Evolutionary conservation across 2,329 filamentous ascomycete genomes (phyloP).

Genomic region (Capronia americana): DNA sequence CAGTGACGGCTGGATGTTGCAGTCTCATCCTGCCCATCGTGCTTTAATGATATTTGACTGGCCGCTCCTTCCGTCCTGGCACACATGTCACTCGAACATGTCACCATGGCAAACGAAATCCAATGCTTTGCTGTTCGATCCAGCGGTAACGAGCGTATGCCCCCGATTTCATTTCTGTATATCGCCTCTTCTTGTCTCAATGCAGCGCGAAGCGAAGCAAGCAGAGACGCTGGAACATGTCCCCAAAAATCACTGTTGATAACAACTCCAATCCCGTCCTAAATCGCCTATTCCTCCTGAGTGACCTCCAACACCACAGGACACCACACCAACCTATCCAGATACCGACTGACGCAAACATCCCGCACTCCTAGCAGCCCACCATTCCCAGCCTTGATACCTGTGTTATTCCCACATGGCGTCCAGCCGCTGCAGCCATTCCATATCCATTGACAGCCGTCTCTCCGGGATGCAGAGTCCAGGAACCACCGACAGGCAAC

Average conservation of each 20-base stretch:
- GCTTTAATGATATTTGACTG: not conserved
- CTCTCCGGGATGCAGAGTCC: not conserved
- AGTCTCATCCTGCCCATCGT: not conserved
- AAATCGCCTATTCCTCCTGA: conserved; percentile 8
- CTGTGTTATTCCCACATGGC: not conserved
- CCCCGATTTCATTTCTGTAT: not conserved
- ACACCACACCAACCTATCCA: conserved; percentile 12
- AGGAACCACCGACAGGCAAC: not conserved
- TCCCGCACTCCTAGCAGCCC: conserved; percentile 8
- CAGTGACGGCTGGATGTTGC: not conserved
- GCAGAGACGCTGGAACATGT: not conserved
- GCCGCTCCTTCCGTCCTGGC: too few relatives aligned
- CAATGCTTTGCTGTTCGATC: not conserved
- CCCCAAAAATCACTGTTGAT: conserved; percentile 10
- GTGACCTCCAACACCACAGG: conserved; percentile 6
- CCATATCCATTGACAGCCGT: not conserved
- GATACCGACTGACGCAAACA: conserved; percentile 24
- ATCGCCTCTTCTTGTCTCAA: not conserved
- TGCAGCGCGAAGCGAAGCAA: not conserved
- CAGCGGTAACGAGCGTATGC: not conserved
- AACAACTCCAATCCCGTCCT: conserved; percentile 6
- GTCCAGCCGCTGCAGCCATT: not conserved
- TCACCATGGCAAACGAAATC: not conserved
- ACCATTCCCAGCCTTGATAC: conserved; percentile 8
- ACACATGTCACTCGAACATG: not conserved